Conservation (phyloP, 352 stramenopile species). For the Phytophthora rubi region DNA sequence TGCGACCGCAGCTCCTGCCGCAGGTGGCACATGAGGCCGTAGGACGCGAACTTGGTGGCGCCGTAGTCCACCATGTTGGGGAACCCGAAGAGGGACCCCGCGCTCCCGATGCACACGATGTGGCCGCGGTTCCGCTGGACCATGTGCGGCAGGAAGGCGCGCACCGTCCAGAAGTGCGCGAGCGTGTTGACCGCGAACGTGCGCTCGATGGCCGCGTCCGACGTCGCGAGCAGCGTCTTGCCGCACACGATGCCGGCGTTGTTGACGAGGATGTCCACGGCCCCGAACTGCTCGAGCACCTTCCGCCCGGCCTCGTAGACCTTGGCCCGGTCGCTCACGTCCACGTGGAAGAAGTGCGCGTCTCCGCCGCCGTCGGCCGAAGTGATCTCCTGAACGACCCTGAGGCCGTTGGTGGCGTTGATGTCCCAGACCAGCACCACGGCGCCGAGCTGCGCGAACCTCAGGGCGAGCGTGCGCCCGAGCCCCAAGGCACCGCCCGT, state of each 20-base stretch:
- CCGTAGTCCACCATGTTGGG: slow-evolving; percentile 49
- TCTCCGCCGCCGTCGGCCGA: slow-evolving; percentile 3
- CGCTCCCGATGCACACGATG: slow-evolving; percentile 41
- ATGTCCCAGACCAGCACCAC: slow-evolving; percentile 38
- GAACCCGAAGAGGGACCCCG: slow-evolving; percentile 39
- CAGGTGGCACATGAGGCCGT: slow-evolving; percentile 38
- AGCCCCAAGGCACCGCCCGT: slow-evolving; percentile 50
- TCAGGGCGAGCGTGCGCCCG: slow-evolving; percentile 31
- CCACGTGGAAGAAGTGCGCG: slow-evolving; percentile 35
- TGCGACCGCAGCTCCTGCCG: slow-evolving; percentile 46
- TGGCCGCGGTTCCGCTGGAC: slow-evolving; percentile 34
- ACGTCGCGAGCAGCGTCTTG: slow-evolving; percentile 33
- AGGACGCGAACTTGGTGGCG: slow-evolving; percentile 39
- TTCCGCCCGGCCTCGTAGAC: slow-evolving; percentile 14
- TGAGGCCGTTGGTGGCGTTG: slow-evolving; percentile 17
- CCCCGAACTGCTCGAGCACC: slow-evolving; percentile 20
- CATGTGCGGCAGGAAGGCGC: slow-evolving; percentile 44
- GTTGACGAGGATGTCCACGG: slow-evolving; percentile 47
- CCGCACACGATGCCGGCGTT: slow-evolving; percentile 48
- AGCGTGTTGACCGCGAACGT: slow-evolving; percentile 44
- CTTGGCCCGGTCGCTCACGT: slow-evolving; percentile 31
- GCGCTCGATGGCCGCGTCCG: slow-evolving; percentile 35
- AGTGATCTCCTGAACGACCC: slow-evolving; percentile 32
- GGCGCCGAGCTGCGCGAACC: slow-evolving; percentile 33
- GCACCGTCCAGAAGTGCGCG: slow-evolving; percentile 48